A percentile compares a stretch with the other conserved stretches of the same genome.
phyloP scores from a whole-genome alignment of 306 rosid genomes.

The Glycine soja region DNA sequence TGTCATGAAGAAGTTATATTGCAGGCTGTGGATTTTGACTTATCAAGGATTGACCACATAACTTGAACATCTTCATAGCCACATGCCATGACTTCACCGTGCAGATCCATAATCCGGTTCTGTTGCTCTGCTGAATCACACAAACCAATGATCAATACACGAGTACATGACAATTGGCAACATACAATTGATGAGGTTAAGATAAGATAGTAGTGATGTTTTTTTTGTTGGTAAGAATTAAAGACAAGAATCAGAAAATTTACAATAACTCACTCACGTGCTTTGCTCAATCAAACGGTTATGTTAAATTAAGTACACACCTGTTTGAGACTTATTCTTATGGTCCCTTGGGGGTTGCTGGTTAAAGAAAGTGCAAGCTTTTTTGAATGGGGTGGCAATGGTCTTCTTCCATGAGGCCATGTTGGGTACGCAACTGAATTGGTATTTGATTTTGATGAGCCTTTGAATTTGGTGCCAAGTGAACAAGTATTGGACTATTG shows the following conservation, averaged over 20 bases:
- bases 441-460: not conserved
- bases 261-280: no score
- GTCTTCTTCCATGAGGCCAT: constrained; percentile 99
- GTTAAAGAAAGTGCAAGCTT: constrained; percentile 87
- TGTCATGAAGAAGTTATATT: constrained; percentile 64
- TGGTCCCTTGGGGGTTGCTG: constrained; percentile 72
- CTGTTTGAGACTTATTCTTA: constrained; percentile 67
- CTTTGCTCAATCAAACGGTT: no score
- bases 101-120: constrained; percentile 73
- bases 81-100: constrained; percentile 96
- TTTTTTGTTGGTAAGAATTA: no score
- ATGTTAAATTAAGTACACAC: constrained; percentile 40
- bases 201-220: not conserved
- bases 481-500: not conserved
- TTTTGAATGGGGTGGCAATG: constrained; percentile 80
- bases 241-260: no score
- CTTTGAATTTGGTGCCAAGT: constrained; percentile 35
- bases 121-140: constrained; percentile 59
- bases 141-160: constrained; percentile 26
- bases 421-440: not conserved
- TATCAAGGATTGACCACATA: constrained; percentile 97
- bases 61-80: constrained; percentile 95
- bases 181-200: not conserved
- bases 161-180: not conserved
- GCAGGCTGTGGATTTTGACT: constrained; percentile 76